Evolutionary conservation across 2,329 filamentous ascomycete species (phyloP), one percentile per base, ranked within the genome.

Genomic region (Aspergillus persii): DNA sequence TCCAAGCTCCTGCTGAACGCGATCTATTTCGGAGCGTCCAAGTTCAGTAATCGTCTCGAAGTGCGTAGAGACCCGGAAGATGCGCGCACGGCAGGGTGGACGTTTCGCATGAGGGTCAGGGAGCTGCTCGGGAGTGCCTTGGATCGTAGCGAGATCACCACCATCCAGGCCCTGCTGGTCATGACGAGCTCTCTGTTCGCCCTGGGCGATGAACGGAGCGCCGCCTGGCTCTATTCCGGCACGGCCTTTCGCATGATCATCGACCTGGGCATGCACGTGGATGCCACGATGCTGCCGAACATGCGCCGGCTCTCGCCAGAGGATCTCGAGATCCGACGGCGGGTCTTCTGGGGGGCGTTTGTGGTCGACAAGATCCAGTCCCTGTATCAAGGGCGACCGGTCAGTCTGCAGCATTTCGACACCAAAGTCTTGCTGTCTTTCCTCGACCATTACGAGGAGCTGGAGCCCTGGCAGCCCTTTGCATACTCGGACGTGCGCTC

Each of bases 321-420:
- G 58, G 67, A 72, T 44, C 50, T 68, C 7, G 69, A 73, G 54
- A 70, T 71, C 29, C 64, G 68, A 7, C 54, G 65, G 41, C 66
- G 74, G 7, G 68, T 77, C 0, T 74, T 76, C 49, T 74, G 71
- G 73, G 70, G 71, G 3, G 70, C 71, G 1, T 75, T 55, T 61
- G 69, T 74, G 0, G 67, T 67, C 3, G 83, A 84, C 60, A 85
- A 84, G 62, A 77, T 84, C 7, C 83, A 86, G 60, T 80, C 77
- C 12, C 66, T 86, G 0, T 86, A 84, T 52, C 81, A 83, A 63
- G 83, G 83, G 0, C 78, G 83, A 0, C 84, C 82, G 0, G 77
- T 77, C 0, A 79, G 56, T 8, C 41, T 70, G 5, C 79, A 79
- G 8, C 76, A 81, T n/a, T 74, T 73, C 0, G 79, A 84, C 27